Base-by-base conservation (phyloP, 2,329 filamentous ascomycete genomes). In the Colletotrichum lindemuthianum region DNA sequence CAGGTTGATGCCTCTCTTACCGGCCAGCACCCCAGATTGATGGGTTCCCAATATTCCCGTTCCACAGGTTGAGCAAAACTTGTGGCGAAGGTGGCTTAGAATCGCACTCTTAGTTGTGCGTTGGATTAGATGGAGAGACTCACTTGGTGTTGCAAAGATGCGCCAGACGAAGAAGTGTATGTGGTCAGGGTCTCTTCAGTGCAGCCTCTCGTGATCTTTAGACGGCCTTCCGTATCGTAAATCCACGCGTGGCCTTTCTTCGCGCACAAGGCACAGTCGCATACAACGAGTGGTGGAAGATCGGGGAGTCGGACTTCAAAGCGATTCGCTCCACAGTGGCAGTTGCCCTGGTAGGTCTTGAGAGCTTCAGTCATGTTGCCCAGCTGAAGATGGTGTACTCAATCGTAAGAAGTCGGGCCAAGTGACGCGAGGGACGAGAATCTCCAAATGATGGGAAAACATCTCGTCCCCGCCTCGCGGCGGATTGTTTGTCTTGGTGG, bases 171-270 rank as follows among this genome's bases (percentile, higher is more conserved):
- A 2, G 66, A 57, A 2, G 12, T 63, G 8, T 59, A 66, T 8
- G 47, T 39, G 11, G 59, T 63, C 40, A 66, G 24, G 11, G 53
- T 45, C 0, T 53, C 60, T 60, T 36, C 1, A 13, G 54, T 10
- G 63, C 67, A 15, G 39, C 70, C 44, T 66, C 67, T 43, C 51
- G 64, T 53, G 57, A 52, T 7, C 61, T 49, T n/a, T 32, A 72
- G 57, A 2, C 41, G 49, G 12, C 48, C 53, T 4, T 52, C 59
- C 9, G 49, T 44, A 11, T 54, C 37, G 1, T 66, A 55, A 2
- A 71, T 41, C 73, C 74, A 75, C 3, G 74, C 63, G 39, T 72
- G 70, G 2, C 72, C 74, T 16, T 73, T 72, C 58, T 73, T 75
- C 1, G 8, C 15, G 47, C 73, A 76, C n/a, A 72, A 67, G 3